Evolutionary conservation across 805 yeast species (phyloP).

Genomic region (Candida ipomoeae): DNA sequence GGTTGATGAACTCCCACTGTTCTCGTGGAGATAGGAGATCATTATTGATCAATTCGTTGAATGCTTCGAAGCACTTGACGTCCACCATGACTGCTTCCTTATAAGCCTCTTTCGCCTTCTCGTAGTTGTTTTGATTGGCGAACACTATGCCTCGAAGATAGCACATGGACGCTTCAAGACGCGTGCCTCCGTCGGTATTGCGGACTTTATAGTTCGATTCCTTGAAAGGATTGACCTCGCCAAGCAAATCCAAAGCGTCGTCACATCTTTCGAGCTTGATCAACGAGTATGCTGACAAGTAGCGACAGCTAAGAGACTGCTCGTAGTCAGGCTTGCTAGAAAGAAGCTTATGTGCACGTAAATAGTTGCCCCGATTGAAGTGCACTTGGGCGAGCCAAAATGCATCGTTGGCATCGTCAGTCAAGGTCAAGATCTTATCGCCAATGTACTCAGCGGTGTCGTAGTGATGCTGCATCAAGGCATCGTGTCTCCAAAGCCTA

Average conservation of each 20-base stretch:
- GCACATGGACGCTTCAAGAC: constrained; percentile 82
- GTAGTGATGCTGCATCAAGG: constrained; percentile 87
- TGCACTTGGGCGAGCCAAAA: constrained; percentile 94
- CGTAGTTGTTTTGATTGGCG: constrained; percentile 78
- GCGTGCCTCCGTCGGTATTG: constrained; percentile 77
- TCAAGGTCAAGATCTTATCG: constrained; percentile 79
- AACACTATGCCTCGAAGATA: constrained; percentile 79
- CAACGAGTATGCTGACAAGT: constrained; percentile 71
- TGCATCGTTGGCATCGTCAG: constrained; percentile 88
- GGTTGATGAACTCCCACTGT: constrained; percentile 74
- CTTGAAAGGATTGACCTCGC: constrained; percentile 74
- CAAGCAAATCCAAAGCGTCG: constrained; percentile 81
- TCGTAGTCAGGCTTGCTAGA: constrained; percentile 51
- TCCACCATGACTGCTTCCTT: constrained; percentile 84
- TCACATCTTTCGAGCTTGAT: constrained; percentile 75
- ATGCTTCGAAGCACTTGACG: constrained; percentile 91
- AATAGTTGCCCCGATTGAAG: constrained; percentile 68
- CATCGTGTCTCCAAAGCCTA: constrained; percentile 90
- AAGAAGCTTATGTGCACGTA: constrained; percentile 72
- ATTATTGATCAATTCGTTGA: constrained; percentile 68
- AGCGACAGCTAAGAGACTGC: constrained; percentile 69
- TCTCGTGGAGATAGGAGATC: constrained; percentile 77
- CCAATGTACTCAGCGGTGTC: constrained; percentile 88
- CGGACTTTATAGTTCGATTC: constrained; percentile 37
- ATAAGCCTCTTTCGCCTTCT: constrained; percentile 79